Evolutionary conservation across 2,329 filamentous ascomycete genomes (phyloP), one percentile per base, ranked within the genome.

Genomic region (Colletotrichum agaves): DNA sequence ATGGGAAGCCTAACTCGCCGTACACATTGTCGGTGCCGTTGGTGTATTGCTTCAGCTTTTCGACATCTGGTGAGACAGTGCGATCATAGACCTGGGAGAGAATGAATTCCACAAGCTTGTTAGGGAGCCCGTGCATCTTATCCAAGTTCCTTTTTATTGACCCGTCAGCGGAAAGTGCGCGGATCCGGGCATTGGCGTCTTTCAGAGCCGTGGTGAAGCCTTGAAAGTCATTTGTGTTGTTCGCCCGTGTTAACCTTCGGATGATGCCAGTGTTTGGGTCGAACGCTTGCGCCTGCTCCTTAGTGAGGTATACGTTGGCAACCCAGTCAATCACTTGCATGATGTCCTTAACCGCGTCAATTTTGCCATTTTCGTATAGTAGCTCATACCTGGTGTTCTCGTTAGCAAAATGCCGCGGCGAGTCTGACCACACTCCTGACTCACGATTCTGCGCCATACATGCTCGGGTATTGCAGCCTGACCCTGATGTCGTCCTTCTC

Each of bases 11-110:
- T 27, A 99, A 87, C 78, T 99, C 96, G 75, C 96, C 96, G 76
- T 99, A 99, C 43, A 97, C 93, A 73, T 97, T 95, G 78, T 97
- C 93, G 71, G 92, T 93, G 73, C 94, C 95, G 75, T 94, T 93
- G 75, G 96, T 89, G 77, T 98, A 98, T 73, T 92, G 90, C 66
- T 90, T 89, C 12, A 98, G 87, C 10, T 91, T 88, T 70, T 97
- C 93, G 23, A 97, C 93, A 69, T 92, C 89, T 5, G 93, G 94
- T 2, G 94, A 96, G 7, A 99, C 96, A 5, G 93, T 97, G 57
- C 96, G 93, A 74, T 94, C 90, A 80, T 98, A 98, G 21, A 93
- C 91, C 77, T 99, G 94, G 61, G 88, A 90, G 46, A 97, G 86
- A 73, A 98, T 95, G 72, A 93, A 90, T 72, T 92, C 89, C 52